Evolutionary conservation across 768 basidiomycete genomes (phyloP).

Genomic region (Scleroderma bovista): DNA sequence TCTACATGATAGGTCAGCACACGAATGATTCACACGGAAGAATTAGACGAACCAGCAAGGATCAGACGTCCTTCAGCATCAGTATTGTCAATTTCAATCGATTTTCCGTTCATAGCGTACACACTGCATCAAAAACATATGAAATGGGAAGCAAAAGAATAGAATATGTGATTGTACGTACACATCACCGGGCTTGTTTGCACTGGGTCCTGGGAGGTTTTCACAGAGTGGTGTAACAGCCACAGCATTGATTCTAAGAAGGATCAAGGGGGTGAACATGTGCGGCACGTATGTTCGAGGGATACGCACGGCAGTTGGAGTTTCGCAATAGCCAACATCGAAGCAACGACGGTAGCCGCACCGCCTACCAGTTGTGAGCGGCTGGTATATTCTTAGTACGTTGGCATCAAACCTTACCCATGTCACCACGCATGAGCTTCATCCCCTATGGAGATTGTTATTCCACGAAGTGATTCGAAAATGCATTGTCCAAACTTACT

Average conservation of each 20-base stretch:
- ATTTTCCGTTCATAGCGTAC: conserved; percentile 86
- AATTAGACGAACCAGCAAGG: conserved; percentile 49
- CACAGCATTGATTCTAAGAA: conserved; percentile 64
- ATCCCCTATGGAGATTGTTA: conserved; percentile 45
- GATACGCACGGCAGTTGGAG: conserved; percentile 66
- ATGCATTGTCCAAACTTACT: conserved; percentile 34
- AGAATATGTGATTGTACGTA: conserved; percentile 28
- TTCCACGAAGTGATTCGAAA: not conserved
- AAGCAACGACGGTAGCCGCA: conserved; percentile 70
- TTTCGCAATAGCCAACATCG: conserved; percentile 75
- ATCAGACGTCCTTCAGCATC: conserved; percentile 80
- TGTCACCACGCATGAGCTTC: conserved; percentile 84
- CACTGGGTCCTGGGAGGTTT: conserved; percentile 72
- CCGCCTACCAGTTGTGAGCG: conserved; percentile 42
- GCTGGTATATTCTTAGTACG: not conserved
- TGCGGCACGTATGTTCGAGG: not conserved
- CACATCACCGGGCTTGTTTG: conserved; percentile 81
- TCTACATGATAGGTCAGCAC: conserved; percentile 36
- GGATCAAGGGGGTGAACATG: not conserved
- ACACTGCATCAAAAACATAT: conserved; percentile 37
- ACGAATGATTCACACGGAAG: not conserved
- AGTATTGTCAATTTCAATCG: conserved; percentile 82
- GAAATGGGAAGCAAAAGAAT: too few species aligned
- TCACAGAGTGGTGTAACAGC: conserved; percentile 72
- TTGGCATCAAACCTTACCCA: conserved; percentile 47